phyloP scores from a whole-genome alignment of 2,329 filamentous ascomycete species.

The Aspergillus bombycis region DNA sequence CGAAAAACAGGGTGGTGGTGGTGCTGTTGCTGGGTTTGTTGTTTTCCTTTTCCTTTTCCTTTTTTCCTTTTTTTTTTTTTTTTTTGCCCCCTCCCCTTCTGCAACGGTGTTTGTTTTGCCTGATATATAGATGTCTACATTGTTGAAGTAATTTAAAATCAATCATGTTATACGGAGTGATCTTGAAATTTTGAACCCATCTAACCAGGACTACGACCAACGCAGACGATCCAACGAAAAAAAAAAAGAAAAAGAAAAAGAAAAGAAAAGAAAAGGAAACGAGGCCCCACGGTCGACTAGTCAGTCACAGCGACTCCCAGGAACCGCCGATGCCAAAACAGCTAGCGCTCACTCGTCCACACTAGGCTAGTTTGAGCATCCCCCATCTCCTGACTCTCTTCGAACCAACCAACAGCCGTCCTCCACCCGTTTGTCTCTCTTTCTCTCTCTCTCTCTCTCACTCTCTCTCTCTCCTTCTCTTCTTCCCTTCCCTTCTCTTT shows the following conservation, averaged over 20 bases:
- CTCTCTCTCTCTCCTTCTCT: constrained; percentile 18
- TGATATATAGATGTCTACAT: not conserved
- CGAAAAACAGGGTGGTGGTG: constrained; percentile 14
- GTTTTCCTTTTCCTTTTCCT: not conserved
- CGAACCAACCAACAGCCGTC: constrained; percentile 9
- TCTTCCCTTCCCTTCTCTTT: constrained; percentile 19
- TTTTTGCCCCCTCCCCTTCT: not conserved
- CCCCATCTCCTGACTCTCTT: constrained; percentile 24
- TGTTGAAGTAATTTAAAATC: not conserved
- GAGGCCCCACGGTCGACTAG: constrained; percentile 15
- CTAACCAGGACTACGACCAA: not conserved
- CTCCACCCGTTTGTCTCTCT: constrained; percentile 21
- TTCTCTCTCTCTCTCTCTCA: constrained; percentile 5
- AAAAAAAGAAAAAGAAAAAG: constrained; percentile 6
- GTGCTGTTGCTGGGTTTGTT: not conserved
- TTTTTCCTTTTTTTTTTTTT: not conserved
- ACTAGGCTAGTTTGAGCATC: constrained; percentile 15
- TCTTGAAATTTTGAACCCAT: not conserved
- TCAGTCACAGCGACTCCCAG: constrained; percentile 9
- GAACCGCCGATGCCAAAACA: constrained; percentile 21
- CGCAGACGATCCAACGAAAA: not conserved
- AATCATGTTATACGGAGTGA: not conserved
- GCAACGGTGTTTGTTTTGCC: not conserved
- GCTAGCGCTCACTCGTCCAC: constrained; percentile 12
- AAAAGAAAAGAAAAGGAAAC: constrained; percentile 6